Base-by-base conservation (phyloP, 140 eudicot species). In the Ambrosia hybrid region DNA sequence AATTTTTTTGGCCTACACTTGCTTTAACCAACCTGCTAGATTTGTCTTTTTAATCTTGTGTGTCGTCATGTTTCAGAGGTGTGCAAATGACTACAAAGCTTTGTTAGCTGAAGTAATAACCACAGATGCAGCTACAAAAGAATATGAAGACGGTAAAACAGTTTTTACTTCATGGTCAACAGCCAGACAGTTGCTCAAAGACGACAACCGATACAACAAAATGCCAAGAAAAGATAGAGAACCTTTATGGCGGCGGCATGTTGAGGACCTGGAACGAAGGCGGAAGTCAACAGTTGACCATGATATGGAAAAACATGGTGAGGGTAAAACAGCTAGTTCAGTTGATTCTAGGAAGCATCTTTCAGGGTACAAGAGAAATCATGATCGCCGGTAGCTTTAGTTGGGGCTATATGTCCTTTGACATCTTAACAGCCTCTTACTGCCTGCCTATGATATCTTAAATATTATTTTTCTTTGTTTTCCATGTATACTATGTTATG, bases 161-260 rank as follows among this genome's bases (percentile, higher is more conserved):
- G 85, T 85, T 30, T 49, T 88, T 26, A 83, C 79, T 14, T 95
- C 99, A 10, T 95, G 97, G 97, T 91, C 99, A 73, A 95, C 97
- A 51, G 99, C 99, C 34, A 86, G 91, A 82, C 80, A 53, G 13
- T 74, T 88, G 62, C 78, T 95, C 11, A 88, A 86, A 75, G 78
- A 75, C 7, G 99, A 95, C 73, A 70, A 78, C 21, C 73, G 99
- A 61, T 95, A 88, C 76, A 70, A 81, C 67, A 95, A 86, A 80
- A 78, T 88, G 95, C 91, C 96, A 5, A 88, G 99, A 79, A 95
- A 91, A 77, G 97, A 91, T 12, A 78, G 97, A 71, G 99, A 91
- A 60, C 70, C 91, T 2, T 81, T 91, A 68, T 95, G 99, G 99
- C 85, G 83, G 46, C 77, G 96, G 6, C 96, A 95, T 80, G 95